Evolutionary conservation across 2,329 filamentous ascomycete genomes (phyloP).

Genomic region (Monilinia polystroma): DNA sequence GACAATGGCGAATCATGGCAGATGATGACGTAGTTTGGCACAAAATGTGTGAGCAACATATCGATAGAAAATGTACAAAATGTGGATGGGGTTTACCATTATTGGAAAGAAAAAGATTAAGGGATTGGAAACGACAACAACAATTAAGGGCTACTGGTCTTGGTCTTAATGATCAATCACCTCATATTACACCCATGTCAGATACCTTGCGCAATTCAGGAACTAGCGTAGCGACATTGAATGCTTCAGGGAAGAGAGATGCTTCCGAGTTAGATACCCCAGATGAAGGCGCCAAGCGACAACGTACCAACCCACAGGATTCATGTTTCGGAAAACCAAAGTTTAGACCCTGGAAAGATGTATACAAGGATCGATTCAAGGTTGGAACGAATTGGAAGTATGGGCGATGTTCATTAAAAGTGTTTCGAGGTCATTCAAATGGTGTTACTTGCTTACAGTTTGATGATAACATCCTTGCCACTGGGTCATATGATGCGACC

Average conservation of each 20-base stretch:
- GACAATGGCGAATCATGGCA: slow-evolving; percentile 82
- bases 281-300: slow-evolving; percentile 32
- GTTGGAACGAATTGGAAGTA: slow-evolving; percentile 98
- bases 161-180: slow-evolving; percentile 54
- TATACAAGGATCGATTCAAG: slow-evolving; percentile 93
- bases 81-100: slow-evolving; percentile 94
- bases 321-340: slow-evolving; percentile 45
- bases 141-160: slow-evolving; percentile 64
- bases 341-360: slow-evolving; percentile 86
- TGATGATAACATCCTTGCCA: slow-evolving; percentile 86
- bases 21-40: slow-evolving; percentile 98
- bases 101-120: slow-evolving; percentile 81
- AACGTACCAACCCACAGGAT: slow-evolving; percentile 31
- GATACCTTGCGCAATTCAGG: slow-evolving; percentile 37
- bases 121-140: slow-evolving; percentile 76
- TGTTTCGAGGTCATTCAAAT: slow-evolving; percentile 84
- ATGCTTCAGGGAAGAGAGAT: slow-evolving; percentile 33
- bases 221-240: slow-evolving; percentile 24
- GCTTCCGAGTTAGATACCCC: slow-evolving; percentile 29
- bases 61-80: slow-evolving; percentile 88
- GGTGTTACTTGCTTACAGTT: slow-evolving; percentile 70
- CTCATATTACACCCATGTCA: slow-evolving; percentile 49
- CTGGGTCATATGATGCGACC: slow-evolving; percentile 90
- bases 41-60: slow-evolving; percentile 96
- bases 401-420: slow-evolving; percentile 79